These are phyloP conservation scores for Fusarium sp. DNA, from an alignment of 2,329 filamentous ascomycete species.

Conservation along the genomic window DNA sequence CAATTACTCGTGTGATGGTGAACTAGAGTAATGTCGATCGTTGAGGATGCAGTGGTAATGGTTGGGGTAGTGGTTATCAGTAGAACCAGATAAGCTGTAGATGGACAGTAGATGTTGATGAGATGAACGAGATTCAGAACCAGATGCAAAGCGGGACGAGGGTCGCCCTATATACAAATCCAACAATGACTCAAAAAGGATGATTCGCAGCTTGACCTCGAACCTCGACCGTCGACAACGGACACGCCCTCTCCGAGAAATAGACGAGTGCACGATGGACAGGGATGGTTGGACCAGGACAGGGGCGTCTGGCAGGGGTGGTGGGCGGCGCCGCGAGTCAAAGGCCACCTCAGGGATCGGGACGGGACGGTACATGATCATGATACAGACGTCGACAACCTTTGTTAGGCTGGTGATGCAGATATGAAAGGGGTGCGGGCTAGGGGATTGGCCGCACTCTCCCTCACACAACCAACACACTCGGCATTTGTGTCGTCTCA, in stretches of 20 bases:
- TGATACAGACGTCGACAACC: background rate
- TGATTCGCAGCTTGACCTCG: constrained; percentile 17
- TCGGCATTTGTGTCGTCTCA: constrained; percentile 3
- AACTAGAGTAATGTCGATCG: constrained; percentile 34
- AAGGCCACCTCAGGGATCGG: constrained; percentile 31
- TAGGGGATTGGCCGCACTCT: constrained; percentile 2
- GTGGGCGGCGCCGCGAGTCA: constrained; percentile 19
- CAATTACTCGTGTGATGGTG: constrained; percentile 26
- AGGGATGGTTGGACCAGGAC: constrained; percentile 6
- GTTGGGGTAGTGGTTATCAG: constrained; percentile 2
- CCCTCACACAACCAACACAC: constrained; percentile 16
- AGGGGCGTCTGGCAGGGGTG: background rate
- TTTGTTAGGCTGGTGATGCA: background rate
- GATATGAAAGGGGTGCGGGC: constrained; percentile 1
- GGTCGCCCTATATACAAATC: constrained; percentile 40
- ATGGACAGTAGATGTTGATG: constrained; percentile 20
- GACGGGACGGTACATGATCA: constrained; percentile 41
- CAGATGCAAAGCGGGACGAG: constrained; percentile 16
- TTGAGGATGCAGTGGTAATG: constrained; percentile 7
- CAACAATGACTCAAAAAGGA: constrained; percentile 25
- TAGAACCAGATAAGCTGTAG: constrained; percentile 26
- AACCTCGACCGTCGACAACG: constrained; percentile 24
- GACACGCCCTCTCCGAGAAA: constrained; percentile 31
- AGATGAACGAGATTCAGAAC: constrained; percentile 14
- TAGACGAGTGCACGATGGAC: constrained; percentile 5